Conservation (phyloP, 768 basidiomycete genomes). For the Asterophora lycoperdoides region DNA sequence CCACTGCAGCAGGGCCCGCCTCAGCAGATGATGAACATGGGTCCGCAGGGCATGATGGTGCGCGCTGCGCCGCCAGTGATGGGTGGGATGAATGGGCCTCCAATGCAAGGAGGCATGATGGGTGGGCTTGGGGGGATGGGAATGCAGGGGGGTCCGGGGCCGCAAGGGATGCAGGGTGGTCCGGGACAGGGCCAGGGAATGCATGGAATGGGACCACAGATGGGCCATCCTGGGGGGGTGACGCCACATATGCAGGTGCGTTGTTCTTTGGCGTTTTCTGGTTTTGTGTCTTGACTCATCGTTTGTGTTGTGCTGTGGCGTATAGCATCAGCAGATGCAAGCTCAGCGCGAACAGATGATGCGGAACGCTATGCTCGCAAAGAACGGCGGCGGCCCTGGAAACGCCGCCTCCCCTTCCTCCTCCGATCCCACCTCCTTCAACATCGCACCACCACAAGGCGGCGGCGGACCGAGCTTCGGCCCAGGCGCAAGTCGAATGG, state of each 20-base stretch:
- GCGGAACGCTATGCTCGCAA: conserved; percentile 20
- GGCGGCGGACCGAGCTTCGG: conserved; percentile 26
- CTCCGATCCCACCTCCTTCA: conserved; percentile 39
- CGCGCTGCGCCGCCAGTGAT: conserved; percentile 28
- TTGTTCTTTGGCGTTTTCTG: not conserved
- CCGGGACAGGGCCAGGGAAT: too few species aligned
- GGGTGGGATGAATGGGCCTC: conserved; percentile 25
- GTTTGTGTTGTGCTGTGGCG: not conserved
- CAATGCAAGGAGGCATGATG: not conserved
- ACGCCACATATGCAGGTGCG: conserved; percentile 35
- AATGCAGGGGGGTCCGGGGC: conserved; percentile 20
- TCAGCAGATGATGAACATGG: conserved; percentile 23
- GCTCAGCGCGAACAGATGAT: conserved; percentile 34
- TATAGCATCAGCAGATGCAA: conserved; percentile 30
- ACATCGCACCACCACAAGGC: conserved; percentile 26
- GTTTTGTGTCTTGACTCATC: too few species aligned
- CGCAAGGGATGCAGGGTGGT: conserved; percentile 19
- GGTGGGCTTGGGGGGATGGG: conserved; percentile 20
- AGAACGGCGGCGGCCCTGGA: conserved; percentile 8
- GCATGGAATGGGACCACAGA: conserved; percentile 31
- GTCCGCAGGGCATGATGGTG: conserved; percentile 37
- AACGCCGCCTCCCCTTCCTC: conserved; percentile 43
- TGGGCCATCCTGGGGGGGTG: conserved; percentile 35
- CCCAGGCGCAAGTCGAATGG: conserved; percentile 28
- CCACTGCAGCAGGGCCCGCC: conserved; percentile 29